These are phyloP conservation scores for Russula abietina DNA, from an alignment of 768 basidiomycete genomes.

Conservation along the genomic window DNA sequence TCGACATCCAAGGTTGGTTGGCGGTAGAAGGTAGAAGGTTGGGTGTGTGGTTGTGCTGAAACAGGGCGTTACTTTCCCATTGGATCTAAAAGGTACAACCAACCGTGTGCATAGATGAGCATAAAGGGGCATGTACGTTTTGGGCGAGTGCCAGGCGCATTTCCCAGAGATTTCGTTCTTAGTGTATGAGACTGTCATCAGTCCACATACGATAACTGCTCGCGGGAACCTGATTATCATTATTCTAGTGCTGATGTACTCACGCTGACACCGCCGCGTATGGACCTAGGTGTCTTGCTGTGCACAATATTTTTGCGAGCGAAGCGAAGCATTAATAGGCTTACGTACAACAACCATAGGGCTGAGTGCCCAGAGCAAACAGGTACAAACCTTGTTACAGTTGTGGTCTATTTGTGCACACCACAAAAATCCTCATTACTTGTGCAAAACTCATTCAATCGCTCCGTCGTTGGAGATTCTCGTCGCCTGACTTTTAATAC, in stretches of 20 bases:
- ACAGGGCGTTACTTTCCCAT: not conserved
- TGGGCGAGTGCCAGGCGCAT: not conserved
- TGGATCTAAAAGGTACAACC: not conserved
- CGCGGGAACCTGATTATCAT: not conserved
- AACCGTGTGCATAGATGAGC: not conserved
- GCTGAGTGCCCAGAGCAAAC: too few relatives aligned
- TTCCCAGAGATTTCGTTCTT: not conserved
- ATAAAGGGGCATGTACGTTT: not conserved
- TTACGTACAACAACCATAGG: too few relatives aligned
- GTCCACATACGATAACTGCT: not conserved
- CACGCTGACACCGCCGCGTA: not conserved
- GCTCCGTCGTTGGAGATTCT: too few relatives aligned
- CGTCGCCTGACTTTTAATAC: too few relatives aligned
- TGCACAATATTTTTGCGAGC: too few relatives aligned
- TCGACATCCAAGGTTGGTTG: not conserved
- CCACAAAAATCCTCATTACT: too few relatives aligned
- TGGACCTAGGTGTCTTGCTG: not conserved
- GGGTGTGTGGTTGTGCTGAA: not conserved
- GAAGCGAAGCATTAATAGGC: too few relatives aligned
- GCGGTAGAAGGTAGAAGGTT: not conserved
- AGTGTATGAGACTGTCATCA: slow-evolving; percentile 2
- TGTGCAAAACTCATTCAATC: too few relatives aligned
- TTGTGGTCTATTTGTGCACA: too few relatives aligned
- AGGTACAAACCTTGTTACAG: too few relatives aligned
- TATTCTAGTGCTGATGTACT: not conserved